phyloP scores from a whole-genome alignment of 345 rosid species.

The Viola odorata region DNA sequence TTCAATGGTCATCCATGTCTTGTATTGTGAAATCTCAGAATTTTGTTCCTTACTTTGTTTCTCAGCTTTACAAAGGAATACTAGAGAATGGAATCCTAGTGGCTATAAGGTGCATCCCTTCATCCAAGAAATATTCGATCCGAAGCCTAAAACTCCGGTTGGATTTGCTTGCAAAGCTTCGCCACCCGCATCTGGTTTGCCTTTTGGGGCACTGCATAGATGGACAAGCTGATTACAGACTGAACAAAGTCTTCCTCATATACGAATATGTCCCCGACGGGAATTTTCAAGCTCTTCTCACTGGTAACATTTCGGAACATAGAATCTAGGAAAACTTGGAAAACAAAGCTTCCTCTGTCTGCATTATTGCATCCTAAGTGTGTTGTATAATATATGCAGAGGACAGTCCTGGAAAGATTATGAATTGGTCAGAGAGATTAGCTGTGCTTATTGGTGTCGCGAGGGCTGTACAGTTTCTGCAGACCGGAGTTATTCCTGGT shows the following conservation, averaged over 20 bases:
- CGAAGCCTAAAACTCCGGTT: slow-evolving; percentile 44
- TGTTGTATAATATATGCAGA: slow-evolving; percentile 23
- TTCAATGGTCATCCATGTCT: too few species aligned
- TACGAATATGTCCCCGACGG: slow-evolving; percentile 40
- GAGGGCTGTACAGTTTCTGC: slow-evolving; percentile 71
- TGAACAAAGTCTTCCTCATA: slow-evolving; percentile 36
- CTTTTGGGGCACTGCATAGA: slow-evolving; percentile 52
- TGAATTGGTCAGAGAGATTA: slow-evolving; percentile 69
- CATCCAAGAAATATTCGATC: slow-evolving; percentile 35
- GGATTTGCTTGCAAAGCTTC: slow-evolving; percentile 46
- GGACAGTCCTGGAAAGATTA: slow-evolving; percentile 26
- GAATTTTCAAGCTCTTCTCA: slow-evolving; percentile 36
- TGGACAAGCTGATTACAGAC: slow-evolving; percentile 30
- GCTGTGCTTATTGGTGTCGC: slow-evolving; percentile 51
- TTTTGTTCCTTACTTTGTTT: not conserved
- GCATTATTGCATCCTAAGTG: slow-evolving; percentile 9
- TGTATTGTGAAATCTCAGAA: too few species aligned
- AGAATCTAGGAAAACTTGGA: not conserved
- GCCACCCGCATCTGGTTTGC: slow-evolving; percentile 51
- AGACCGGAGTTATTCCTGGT: slow-evolving; percentile 81
- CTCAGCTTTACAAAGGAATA: slow-evolving; percentile 43
- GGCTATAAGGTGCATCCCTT: slow-evolving; percentile 41
- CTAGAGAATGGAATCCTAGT: slow-evolving; percentile 40
- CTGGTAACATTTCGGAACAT: slow-evolving; percentile 26
- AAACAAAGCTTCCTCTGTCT: not conserved